These are phyloP conservation scores for Mycena filopes DNA, from an alignment of 768 basidiomycete genomes.

Conservation along the genomic window DNA sequence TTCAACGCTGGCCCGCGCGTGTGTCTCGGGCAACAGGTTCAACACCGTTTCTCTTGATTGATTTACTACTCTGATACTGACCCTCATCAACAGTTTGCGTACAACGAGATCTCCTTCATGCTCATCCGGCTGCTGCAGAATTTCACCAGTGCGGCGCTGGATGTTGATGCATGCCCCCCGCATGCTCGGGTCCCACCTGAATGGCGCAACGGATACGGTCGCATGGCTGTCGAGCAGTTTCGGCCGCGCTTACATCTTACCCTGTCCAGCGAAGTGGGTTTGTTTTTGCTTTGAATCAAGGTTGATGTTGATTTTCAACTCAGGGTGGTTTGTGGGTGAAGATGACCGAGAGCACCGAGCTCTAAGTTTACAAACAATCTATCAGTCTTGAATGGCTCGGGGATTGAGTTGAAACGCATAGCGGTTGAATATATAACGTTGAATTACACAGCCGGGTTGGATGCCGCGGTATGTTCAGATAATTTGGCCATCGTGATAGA, in stretches of 20 bases:
- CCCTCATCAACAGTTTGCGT: slow-evolving; percentile 49
- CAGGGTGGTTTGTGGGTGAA: slow-evolving; percentile 60
- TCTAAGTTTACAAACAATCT: too few species aligned
- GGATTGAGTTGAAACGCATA: too few species aligned
- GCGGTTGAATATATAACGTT: too few species aligned
- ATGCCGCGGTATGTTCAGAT: too few species aligned
- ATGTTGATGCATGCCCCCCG: slow-evolving; percentile 43
- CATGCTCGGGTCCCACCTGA: slow-evolving; percentile 47
- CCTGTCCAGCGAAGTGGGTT: slow-evolving; percentile 38
- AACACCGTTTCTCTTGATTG: background rate
- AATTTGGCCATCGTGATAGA: too few species aligned
- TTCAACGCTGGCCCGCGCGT: slow-evolving; percentile 53
- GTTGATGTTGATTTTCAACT: slow-evolving; percentile 43
- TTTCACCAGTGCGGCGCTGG: slow-evolving; percentile 47
- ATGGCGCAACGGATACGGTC: slow-evolving; percentile 50
- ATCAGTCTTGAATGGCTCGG: too few species aligned
- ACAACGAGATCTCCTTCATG: slow-evolving; percentile 59
- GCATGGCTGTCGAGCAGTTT: slow-evolving; percentile 45
- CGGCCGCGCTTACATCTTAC: slow-evolving; percentile 47
- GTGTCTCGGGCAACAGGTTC: slow-evolving; percentile 38
- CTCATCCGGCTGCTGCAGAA: slow-evolving; percentile 57
- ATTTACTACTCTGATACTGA: background rate
- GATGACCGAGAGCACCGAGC: slow-evolving; percentile 44
- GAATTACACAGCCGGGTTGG: too few species aligned
- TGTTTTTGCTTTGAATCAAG: background rate